Conservation (phyloP, 1,284 basidiomycete genomes). For the Trichosporon sp. region DNA sequence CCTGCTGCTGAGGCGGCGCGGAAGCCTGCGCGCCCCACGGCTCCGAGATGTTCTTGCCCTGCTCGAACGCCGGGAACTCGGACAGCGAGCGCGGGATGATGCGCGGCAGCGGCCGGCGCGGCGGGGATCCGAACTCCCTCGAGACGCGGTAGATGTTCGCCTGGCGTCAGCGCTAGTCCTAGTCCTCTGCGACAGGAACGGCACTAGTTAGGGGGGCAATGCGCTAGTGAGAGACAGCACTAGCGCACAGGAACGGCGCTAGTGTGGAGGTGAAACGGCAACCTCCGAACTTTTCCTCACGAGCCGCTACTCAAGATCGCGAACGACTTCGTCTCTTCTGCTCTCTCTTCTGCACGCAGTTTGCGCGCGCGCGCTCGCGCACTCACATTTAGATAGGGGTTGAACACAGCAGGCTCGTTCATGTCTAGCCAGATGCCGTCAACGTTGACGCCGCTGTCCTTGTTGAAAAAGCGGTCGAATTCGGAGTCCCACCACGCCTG, state of each 20-base stretch:
- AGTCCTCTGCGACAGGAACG: no score
- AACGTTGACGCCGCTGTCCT: conserved; percentile 20
- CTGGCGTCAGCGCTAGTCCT: conserved; percentile 7
- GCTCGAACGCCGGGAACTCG: conserved; percentile 17
- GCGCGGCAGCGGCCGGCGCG: conserved; percentile 14
- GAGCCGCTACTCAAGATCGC: no score
- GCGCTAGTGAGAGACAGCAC: no score
- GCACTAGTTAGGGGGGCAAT: not conserved
- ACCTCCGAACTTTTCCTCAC: no score
- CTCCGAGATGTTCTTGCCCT: conserved; percentile 23
- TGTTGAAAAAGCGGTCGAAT: conserved; percentile 59
- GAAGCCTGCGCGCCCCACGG: conserved; percentile 1
- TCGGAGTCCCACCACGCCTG: conserved; percentile 61
- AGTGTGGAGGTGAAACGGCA: no score
- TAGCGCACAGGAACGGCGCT: no score
- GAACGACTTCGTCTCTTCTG: no score
- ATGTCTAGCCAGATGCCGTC: conserved; percentile 63
- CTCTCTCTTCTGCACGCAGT: no score
- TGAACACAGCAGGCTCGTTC: conserved; percentile 53
- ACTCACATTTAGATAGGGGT: conserved; percentile 17
- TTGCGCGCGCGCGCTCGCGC: no score
- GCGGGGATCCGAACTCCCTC: conserved; percentile 17
- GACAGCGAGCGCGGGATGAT: conserved; percentile 13
- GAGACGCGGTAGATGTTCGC: conserved; percentile 27
- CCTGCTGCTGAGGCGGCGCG: not conserved